Percentiles rank a stretch among this genome's conserved stretches.
Evolutionary conservation across 2,329 filamentous ascomycete genomes (phyloP).

Genomic region (Fusarium redolens): DNA sequence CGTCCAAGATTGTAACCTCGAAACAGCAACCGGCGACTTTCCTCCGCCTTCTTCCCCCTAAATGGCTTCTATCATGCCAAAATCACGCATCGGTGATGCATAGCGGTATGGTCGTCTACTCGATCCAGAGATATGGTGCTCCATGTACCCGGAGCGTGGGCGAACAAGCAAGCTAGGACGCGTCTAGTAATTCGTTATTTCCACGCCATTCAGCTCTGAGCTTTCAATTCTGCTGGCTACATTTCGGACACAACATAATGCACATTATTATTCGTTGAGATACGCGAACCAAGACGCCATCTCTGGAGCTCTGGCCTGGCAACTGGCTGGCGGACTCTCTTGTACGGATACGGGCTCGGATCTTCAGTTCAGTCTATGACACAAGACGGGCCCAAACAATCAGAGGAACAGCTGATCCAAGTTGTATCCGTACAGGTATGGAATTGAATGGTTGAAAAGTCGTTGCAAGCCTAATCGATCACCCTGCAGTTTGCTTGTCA

Average conservation of each 20-base stretch:
- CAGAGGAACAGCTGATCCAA: neutral
- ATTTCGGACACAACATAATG: neutral
- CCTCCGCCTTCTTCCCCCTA: too few species aligned
- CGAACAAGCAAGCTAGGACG: slow-evolving; percentile 27
- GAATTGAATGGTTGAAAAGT: neutral
- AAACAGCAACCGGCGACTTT: neutral
- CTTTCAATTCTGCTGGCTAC: neutral
- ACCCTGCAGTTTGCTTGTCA: neutral
- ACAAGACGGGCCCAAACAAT: neutral
- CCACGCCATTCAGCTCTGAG: neutral
- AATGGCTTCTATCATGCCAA: neutral
- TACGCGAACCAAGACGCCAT: slow-evolving; percentile 24
- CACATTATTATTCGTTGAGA: slow-evolving; percentile 18
- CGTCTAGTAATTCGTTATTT: neutral
- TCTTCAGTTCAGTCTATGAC: neutral
- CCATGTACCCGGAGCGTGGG: slow-evolving; percentile 42
- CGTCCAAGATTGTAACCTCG: neutral
- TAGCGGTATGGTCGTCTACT: slow-evolving; percentile 11
- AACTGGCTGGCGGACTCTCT: neutral
- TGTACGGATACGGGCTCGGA: neutral
- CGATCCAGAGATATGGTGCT: slow-evolving; percentile 19
- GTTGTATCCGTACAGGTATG: neutral
- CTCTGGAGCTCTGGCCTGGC: neutral
- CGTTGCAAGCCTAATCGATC: neutral
- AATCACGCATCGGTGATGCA: neutral